Conservation (phyloP, 257 asterid species). For the Rubia yunnanensis region DNA sequence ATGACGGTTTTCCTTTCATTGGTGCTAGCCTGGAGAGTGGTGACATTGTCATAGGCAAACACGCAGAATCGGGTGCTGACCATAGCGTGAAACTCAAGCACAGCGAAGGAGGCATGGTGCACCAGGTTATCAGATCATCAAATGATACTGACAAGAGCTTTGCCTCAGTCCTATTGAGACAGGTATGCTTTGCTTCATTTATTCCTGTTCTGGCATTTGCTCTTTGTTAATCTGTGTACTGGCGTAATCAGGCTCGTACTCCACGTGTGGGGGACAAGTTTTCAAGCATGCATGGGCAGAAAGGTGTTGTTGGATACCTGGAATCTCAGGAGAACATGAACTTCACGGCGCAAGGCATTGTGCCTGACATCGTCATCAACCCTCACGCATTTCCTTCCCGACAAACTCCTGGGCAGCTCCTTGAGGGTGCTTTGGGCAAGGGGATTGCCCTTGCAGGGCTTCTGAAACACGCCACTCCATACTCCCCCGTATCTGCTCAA, state of each 20-base stretch:
- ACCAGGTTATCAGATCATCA: constrained; percentile 72
- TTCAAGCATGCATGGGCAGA: constrained; percentile 98
- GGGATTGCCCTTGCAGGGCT: constrained; percentile 82
- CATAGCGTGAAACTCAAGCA: constrained; percentile 88
- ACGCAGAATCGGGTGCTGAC: constrained; percentile 67
- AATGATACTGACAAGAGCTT: constrained; percentile 84
- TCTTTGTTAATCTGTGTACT: background rate
- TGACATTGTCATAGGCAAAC: constrained; percentile 82
- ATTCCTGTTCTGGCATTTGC: no score
- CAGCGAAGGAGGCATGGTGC: constrained; percentile 94
- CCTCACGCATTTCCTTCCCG: constrained; percentile 98
- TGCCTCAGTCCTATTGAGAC: constrained; percentile 82
- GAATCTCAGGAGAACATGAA: constrained; percentile 93
- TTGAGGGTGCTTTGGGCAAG: constrained; percentile 87
- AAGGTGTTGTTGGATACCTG: constrained; percentile 87
- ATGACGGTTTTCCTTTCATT: constrained; percentile 81
- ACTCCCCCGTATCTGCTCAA: constrained; percentile 66
- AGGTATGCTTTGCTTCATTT: constrained; percentile 30
- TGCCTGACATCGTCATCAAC: constrained; percentile 90
- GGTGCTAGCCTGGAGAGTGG: constrained; percentile 90
- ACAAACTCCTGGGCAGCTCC: constrained; percentile 91
- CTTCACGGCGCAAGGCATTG: constrained; percentile 75
- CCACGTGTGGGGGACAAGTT: constrained; percentile 95
- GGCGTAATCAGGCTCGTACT: constrained; percentile 74
- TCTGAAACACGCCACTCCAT: constrained; percentile 78